A percentile compares a stretch with the other conserved stretches of the same genome.
phyloP scores from a whole-genome alignment of 2,329 filamentous ascomycete species.

The Colletotrichum sp. region DNA sequence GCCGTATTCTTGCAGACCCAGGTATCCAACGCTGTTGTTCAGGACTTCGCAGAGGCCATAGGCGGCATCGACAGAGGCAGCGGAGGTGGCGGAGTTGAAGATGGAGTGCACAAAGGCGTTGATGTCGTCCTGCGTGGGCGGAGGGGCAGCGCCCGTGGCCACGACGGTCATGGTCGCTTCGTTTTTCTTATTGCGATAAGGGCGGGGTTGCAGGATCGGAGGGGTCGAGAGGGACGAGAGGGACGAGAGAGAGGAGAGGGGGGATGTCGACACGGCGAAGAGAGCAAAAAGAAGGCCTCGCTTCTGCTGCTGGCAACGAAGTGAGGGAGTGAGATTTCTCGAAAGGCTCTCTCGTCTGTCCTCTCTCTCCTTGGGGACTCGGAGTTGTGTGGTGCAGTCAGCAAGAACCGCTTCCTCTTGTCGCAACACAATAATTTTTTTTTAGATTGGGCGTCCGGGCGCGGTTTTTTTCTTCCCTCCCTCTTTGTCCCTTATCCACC shows the following conservation, averaged over 20 bases:
- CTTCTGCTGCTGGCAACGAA: constrained; percentile 15
- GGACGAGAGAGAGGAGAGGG: neutral
- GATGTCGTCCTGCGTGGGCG: constrained; percentile 71
- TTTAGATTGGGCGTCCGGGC: constrained; percentile 17
- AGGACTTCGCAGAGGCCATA: constrained; percentile 67
- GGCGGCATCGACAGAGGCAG: constrained; percentile 69
- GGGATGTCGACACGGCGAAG: neutral
- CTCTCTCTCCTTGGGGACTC: constrained; percentile 15
- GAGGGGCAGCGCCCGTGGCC: constrained; percentile 53
- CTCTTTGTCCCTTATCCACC: constrained; percentile 17
- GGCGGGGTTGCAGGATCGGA: constrained; percentile 48
- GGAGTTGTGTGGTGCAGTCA: constrained; percentile 11
- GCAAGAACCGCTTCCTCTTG: neutral
- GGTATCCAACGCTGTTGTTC: constrained; percentile 57
- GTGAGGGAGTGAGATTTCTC: neutral
- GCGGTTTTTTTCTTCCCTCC: constrained; percentile 1
- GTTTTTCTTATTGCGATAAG: constrained; percentile 26
- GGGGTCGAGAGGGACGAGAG: no score
- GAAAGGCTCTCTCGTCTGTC: constrained; percentile 17
- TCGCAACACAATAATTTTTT: constrained; percentile 14
- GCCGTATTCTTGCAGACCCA: constrained; percentile 58
- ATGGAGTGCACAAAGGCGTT: constrained; percentile 68
- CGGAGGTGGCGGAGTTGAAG: constrained; percentile 72
- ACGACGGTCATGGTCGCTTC: constrained; percentile 34
- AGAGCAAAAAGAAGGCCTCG: neutral